Evolutionary conservation across 257 asterid genomes (phyloP), one percentile per base, ranked within the genome.

Genomic region (Striga asiatica): DNA sequence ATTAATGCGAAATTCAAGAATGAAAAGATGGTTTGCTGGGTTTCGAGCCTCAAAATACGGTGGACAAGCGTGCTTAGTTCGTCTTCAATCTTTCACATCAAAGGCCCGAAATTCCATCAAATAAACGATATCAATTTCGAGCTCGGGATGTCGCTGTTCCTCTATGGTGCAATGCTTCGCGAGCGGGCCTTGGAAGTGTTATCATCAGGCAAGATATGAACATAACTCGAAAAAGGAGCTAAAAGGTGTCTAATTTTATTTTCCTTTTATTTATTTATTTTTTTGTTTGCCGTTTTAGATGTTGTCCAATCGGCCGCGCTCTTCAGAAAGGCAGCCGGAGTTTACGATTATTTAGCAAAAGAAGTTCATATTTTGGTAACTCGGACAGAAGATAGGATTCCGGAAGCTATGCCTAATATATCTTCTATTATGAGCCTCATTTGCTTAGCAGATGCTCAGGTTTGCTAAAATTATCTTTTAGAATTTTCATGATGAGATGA

Each of bases 381-480:
- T 31, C 19, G 31, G 29, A 34, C 24, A 21, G 41, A 51, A 14
- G 78, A 72, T 62, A 62, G 42, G 56, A 84, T 79, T n/a, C 80
- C 89, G 1, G 95, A 85, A 68, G 74, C 70, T 50, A 12, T 46
- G 5, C 11, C 71, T 21, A 50, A 54, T 25, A 57, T 76, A 10
- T 62, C 74, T 65, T 54, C 74, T 39, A 27, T 72, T 19, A 68
- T 80, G 70, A 64, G 78, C 66, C 78, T 79, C 25, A 41, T 85
- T 59, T 81, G 95, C 73, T 70, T 85, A 80, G 89, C 84, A 0
- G 89, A 85, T 35, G 86, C 86, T 4, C 95, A 82, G 89, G 95
- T 79, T 50, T 4, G 53, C 37, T 35, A 14, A 24, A 16, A 21
- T 58, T 13, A 19, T 11, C 14, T 32, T 27, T 7, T 42, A 7